A percentile compares a stretch with the other conserved stretches of the same genome.
These are phyloP conservation scores for Sporothrix protearum DNA, from an alignment of 2,329 filamentous ascomycete species.

Conservation along the genomic window DNA sequence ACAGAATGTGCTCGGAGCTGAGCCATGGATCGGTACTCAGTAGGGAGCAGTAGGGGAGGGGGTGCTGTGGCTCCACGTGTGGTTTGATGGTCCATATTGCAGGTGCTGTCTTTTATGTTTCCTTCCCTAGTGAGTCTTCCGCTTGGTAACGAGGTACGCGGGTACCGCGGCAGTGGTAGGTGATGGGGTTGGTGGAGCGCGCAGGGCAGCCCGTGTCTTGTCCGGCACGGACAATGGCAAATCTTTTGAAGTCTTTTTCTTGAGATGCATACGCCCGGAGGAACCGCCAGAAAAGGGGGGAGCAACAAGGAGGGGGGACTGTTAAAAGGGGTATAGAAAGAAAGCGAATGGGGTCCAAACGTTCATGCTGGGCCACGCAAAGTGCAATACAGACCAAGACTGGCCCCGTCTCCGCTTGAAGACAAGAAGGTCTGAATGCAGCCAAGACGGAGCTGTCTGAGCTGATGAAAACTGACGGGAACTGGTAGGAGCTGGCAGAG, in stretches of 20 bases:
- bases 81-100: background rate
- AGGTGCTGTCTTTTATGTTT: background rate
- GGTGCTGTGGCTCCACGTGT: slow-evolving; percentile 1
- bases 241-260: slow-evolving; percentile 21
- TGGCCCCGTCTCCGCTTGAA: background rate
- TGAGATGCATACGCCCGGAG: background rate
- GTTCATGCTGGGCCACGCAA: background rate
- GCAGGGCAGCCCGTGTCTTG: slow-evolving; percentile 1
- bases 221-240: slow-evolving; percentile 24
- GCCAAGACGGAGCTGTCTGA: background rate
- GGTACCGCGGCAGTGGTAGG: background rate
- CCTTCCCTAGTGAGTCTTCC: background rate
- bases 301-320: background rate
- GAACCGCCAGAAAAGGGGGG: background rate
- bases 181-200: background rate
- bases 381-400: background rate
- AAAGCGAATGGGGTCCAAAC: background rate
- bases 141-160: background rate
- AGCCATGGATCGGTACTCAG: background rate
- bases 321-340: background rate
- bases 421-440: background rate
- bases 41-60: background rate
- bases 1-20: too few species aligned
- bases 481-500: background rate
- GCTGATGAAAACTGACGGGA: background rate